Percentiles rank a stretch among this genome's conserved stretches.
Evolutionary conservation across 2,329 filamentous ascomycete genomes (phyloP).

Genomic region (Ophiocordyceps sinensis): DNA sequence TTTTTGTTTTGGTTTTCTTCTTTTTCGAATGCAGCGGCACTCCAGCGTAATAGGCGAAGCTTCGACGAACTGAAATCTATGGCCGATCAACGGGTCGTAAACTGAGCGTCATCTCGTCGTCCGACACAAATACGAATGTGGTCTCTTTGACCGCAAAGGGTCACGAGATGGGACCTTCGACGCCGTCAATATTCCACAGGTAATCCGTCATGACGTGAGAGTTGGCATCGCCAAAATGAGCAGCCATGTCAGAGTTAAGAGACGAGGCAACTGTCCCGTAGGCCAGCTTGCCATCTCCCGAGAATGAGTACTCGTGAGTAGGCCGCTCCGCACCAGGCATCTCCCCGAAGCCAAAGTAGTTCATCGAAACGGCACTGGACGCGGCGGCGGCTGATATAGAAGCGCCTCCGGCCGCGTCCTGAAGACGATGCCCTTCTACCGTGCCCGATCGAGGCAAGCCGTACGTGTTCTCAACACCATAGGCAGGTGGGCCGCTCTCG

Average conservation of each 20-base stretch:
- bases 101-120: not conserved
- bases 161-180: not conserved
- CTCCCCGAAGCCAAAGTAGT: not conserved
- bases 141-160: not conserved
- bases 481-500: not conserved
- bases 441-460: not conserved
- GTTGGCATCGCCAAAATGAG: not conserved
- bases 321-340: not conserved
- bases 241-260: not conserved
- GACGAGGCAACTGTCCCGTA: not conserved
- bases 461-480: not conserved
- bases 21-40: too few species aligned
- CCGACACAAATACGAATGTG: not conserved
- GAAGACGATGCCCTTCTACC: not conserved
- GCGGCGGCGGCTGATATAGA: not conserved
- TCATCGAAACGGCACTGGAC: not conserved
- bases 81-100: too few species aligned
- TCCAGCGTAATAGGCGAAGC: too few species aligned
- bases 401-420: not conserved
- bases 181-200: conserved; percentile 2
- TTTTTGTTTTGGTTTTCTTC: too few species aligned
- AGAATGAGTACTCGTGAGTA: not conserved
- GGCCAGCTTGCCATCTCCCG: not conserved
- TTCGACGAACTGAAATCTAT: too few species aligned
- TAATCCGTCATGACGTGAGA: not conserved